A percentile compares a stretch with the other conserved stretches of the same genome.
phyloP scores from a whole-genome alignment of 2,329 filamentous ascomycete species.

The Xylaria polymorpha region DNA sequence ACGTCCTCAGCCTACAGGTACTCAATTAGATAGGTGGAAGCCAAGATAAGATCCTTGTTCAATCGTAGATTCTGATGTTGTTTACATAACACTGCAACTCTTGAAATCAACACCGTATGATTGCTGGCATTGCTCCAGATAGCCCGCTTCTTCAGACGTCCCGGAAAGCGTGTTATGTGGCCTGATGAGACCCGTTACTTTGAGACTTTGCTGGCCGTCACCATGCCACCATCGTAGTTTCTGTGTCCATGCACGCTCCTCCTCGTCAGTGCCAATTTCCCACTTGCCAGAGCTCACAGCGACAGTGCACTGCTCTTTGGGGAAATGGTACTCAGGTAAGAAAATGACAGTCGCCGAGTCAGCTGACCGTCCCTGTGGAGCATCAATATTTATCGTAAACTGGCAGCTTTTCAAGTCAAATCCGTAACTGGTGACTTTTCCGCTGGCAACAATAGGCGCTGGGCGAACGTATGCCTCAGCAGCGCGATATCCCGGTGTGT shows the following conservation, averaged over 20 bases:
- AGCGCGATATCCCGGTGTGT: constrained; percentile 80
- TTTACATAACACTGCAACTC: constrained; percentile 66
- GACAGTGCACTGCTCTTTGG: constrained; percentile 76
- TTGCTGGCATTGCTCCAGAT: constrained; percentile 75
- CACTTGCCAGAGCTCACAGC: constrained; percentile 88
- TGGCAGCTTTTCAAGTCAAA: constrained; percentile 85
- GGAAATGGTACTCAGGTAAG: constrained; percentile 93
- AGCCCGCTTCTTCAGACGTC: constrained; percentile 78
- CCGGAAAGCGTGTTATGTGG: constrained; percentile 68
- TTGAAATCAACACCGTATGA: constrained; percentile 59
- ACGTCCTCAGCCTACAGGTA: not conserved
- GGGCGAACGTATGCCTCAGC: constrained; percentile 94
- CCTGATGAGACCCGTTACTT: constrained; percentile 77
- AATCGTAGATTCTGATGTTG: not conserved
- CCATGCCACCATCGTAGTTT: constrained; percentile 92
- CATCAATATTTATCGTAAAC: constrained; percentile 78
- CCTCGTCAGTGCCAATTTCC: constrained; percentile 81
- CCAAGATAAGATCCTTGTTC: not conserved
- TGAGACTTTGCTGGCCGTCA: constrained; percentile 83
- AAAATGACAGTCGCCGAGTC: constrained; percentile 83
- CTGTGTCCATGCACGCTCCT: constrained; percentile 76
- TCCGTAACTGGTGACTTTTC: constrained; percentile 75
- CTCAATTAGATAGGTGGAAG: not conserved
- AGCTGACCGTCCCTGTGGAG: constrained; percentile 67
- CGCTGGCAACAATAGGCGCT: constrained; percentile 79